Percentiles rank a stretch among this genome's conserved stretches.
Evolutionary conservation across 768 basidiomycete genomes (phyloP).

Genomic region (Mycena indigotica): DNA sequence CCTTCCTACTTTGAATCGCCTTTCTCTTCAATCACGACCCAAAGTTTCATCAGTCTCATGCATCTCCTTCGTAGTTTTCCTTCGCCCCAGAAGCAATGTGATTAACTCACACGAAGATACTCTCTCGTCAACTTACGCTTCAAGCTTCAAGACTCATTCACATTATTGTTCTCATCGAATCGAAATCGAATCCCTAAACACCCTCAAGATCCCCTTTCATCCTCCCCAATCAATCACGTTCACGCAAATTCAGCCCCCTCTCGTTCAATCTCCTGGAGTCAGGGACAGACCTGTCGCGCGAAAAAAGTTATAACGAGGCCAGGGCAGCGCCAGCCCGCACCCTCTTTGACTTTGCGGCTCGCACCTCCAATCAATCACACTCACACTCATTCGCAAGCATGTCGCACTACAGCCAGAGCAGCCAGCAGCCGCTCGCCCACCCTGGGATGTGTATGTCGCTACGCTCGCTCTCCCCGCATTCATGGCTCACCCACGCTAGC

Average conservation of each 20-base stretch:
- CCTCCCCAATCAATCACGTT: no score
- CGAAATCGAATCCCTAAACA: background rate
- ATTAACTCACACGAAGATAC: no score
- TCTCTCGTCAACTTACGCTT: no score
- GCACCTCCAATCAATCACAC: conserved; percentile 7
- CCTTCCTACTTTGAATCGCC: no score
- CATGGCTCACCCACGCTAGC: background rate
- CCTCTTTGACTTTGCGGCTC: background rate
- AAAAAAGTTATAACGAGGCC: background rate
- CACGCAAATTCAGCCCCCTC: background rate
- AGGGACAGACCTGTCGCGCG: background rate
- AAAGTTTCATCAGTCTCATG: no score
- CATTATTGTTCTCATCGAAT: no score
- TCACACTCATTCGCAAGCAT: conserved; percentile 1
- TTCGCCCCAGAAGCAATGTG: no score
- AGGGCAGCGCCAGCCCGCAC: background rate
- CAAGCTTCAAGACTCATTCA: no score
- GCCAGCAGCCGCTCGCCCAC: conserved; percentile 8
- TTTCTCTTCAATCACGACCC: no score
- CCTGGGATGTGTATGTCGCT: conserved; percentile 20
- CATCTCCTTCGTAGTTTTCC: no score
- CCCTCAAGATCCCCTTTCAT: background rate
- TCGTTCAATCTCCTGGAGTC: background rate
- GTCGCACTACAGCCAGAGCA: conserved; percentile 11
- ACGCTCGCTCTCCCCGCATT: background rate